A percentile compares a stretch with the other conserved stretches of the same genome.
These are phyloP conservation scores for Gyromitra esculenta DNA, from an alignment of 2,329 filamentous ascomycete species.

Conservation along the genomic window DNA sequence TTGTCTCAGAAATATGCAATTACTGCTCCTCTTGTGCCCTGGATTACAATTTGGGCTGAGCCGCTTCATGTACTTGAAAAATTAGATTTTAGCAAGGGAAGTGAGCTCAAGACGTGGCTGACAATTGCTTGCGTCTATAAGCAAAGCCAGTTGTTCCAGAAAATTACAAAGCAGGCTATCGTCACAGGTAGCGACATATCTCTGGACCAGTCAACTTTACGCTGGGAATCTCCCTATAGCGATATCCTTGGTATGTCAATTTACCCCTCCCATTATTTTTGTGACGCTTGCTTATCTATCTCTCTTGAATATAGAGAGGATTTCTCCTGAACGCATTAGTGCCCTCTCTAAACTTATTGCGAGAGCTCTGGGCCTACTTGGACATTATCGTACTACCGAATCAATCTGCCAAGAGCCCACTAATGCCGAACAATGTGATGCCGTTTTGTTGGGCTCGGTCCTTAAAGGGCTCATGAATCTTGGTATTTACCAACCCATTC, in stretches of 20 bases:
- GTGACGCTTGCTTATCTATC: neutral
- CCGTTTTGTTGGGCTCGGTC: constrained; percentile 27
- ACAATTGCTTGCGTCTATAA: constrained; percentile 35
- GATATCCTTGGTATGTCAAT: constrained; percentile 33
- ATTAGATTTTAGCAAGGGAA: constrained; percentile 23
- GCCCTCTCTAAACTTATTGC: constrained; percentile 21
- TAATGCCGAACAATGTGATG: constrained; percentile 19
- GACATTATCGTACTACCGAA: constrained; percentile 33
- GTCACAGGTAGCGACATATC: constrained; percentile 29
- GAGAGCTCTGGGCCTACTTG: constrained; percentile 20
- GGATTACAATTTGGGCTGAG: constrained; percentile 38
- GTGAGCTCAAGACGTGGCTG: constrained; percentile 28
- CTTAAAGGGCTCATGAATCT: constrained; percentile 39
- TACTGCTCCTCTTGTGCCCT: constrained; percentile 21
- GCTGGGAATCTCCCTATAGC: constrained; percentile 8
- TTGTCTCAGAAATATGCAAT: constrained; percentile 40
- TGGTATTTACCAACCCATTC: constrained; percentile 44
- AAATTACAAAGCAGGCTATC: constrained; percentile 37
- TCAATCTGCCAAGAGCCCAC: constrained; percentile 21
- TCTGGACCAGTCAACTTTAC: constrained; percentile 2
- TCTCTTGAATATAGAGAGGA: constrained; percentile 2
- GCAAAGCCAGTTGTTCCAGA: constrained; percentile 29
- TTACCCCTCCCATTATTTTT: neutral
- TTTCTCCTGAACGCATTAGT: constrained; percentile 20
- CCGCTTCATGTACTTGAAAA: constrained; percentile 10